Percentiles rank a stretch among this genome's conserved stretches.
Conservation (phyloP, 1,284 basidiomycete genomes). For the Tilletiaria anomala region DNA sequence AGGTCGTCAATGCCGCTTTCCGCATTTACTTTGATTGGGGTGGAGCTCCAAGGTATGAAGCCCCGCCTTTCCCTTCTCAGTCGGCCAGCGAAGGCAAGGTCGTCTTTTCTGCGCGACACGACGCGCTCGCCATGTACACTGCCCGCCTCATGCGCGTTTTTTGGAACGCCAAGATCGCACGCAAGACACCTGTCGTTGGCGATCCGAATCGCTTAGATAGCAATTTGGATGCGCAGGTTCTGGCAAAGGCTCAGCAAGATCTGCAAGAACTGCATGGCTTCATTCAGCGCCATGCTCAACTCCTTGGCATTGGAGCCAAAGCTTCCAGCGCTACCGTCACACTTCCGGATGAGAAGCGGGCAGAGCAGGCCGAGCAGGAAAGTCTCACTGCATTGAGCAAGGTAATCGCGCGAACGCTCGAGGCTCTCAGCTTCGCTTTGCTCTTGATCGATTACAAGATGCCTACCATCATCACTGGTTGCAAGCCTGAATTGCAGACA, state of each 20-base stretch:
- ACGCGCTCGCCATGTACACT: conserved; percentile 76
- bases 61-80: conserved; percentile 8
- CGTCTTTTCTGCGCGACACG: conserved; percentile 59
- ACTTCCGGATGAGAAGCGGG: conserved; percentile 1
- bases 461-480: conserved; percentile 57
- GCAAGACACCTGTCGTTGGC: conserved; percentile 44
- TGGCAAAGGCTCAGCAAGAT: conserved; percentile 22
- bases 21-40: conserved; percentile 16
- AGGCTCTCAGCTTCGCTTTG: conserved; percentile 71
- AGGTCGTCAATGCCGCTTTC: not conserved
- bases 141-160: conserved; percentile 69
- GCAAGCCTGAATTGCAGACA: conserved; percentile 14
- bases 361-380: conserved; percentile 56
- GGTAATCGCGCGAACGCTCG: conserved; percentile 51
- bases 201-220: conserved; percentile 1
- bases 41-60: conserved; percentile 8
- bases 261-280: conserved; percentile 23
- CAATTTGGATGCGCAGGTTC: conserved; percentile 2
- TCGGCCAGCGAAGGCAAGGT: conserved; percentile 48
- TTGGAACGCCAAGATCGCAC: conserved; percentile 49
- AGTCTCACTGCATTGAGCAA: conserved; percentile 59
- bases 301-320: conserved; percentile 19
- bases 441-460: conserved; percentile 81
- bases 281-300: conserved; percentile 28
- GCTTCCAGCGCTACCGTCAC: not conserved